Base-by-base conservation (phyloP, 139 green algal genomes). In the Parachlorella kessleri region DNA sequence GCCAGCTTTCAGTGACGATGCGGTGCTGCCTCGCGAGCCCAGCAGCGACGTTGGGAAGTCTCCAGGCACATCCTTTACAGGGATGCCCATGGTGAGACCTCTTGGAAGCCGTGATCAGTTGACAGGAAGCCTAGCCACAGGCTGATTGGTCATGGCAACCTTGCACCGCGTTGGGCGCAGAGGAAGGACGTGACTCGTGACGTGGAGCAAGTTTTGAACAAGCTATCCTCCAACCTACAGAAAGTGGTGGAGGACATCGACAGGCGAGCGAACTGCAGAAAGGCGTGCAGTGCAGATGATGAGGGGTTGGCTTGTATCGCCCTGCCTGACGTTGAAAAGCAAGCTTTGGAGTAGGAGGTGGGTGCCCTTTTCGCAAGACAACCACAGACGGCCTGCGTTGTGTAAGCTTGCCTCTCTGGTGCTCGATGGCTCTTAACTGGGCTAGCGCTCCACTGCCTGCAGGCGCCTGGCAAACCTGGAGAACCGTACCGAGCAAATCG, bases 381-480 rank as follows among this genome's bases (percentile, higher is more conserved):
- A 59, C 48, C 48, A 28, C 48, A 10, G 10, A 18, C 48, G 48
- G 48, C 48, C 48, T 18, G 10, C 48, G 10, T 10, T 18, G 18
- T 18, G 10, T 18, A 18, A 10, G 10, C 10, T 18, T 38, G 63
- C 63, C 28, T 37, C 3, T 26, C 30, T 32, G 6, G 26, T 32
- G 18, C 26, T 7, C 63, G 63, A 24, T 72, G 5, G 8, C 36
- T 14, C 66, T 14, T 2, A 53, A 4, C 36, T 53, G 48, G 10
- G 23, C 6, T 54, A 6, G 3, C 37, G 8, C 40, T 64, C 4
- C 28, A 28, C 39, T 39, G 6, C n/a, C 0, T 41, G 21, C 81
- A 89, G 82, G 35, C 86, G 86, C 1, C 72, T 91, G 73, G 84
- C 87, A 66, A 65, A 48, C 3, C 48, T 91, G 68, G 87, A 91